Base-by-base conservation (phyloP, 768 basidiomycete genomes). In the Tylopilus plumbeoviolaceoides region DNA sequence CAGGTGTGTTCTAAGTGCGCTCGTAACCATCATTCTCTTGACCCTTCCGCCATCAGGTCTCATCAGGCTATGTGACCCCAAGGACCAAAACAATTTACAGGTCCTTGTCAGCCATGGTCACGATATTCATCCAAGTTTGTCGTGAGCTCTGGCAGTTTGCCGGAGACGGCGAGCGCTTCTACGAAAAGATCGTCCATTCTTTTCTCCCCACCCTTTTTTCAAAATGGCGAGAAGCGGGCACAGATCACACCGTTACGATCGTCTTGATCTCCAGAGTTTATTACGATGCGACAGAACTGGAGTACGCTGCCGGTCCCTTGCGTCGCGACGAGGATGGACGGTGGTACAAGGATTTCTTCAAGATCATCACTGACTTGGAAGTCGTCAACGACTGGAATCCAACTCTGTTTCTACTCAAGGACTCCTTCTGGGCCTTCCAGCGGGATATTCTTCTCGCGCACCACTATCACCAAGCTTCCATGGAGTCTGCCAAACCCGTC, bases 101-200 rank as follows among this genome's bases (percentile, higher is more conserved):
- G 39, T 92, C 92, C 12, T 82, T 94, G 42, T 95, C 93, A 1
- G 93, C 95, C 40, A 92, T 89, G 63, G 80, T 88, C 33, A 97
- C 91, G 18, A 87, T 98, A 51, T 95, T 97, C 68, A 92, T 99
- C 44, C 95, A 98, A 75, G 89, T 99, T 15, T 95, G 93, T 67
- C 83, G 86, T 44, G 97, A 98, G 65, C 82, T 97, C 50, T 98
- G 92, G 91, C 91, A 97, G 62, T 98, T 98, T 64, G 82, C 94
- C 21, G 93, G 91, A 33, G 97, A 98, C 56, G 97, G 97, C 21
- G 94, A 97, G 68, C 83, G 95, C 6, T 93, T 88, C 70, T 88
- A 91, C 65, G 97, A 98, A 68, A 98, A 98, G 73, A 89, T 95
- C n/a, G 88, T 95, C 3, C 94, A 98, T 66, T 91, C 94, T 4